Conservation (phyloP, 371 early-diverging fungal species). For the Mucor lusitanicus region DNA sequence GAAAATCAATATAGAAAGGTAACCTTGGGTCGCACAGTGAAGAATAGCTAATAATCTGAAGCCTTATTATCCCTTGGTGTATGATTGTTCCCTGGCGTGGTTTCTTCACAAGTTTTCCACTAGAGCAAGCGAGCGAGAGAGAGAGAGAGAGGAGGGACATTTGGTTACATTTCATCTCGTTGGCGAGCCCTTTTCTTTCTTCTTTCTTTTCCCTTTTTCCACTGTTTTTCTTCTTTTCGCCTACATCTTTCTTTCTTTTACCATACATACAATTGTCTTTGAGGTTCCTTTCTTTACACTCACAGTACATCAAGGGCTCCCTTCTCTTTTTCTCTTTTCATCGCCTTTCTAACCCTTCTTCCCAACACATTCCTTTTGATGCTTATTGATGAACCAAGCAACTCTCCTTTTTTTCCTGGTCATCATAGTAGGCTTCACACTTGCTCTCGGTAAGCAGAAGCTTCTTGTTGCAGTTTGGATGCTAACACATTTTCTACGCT, state of each 20-base stretch:
- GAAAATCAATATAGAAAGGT: not conserved
- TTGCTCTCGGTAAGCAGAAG: slow-evolving; percentile 17
- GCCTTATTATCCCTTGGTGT: not conserved
- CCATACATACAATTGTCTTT: not conserved
- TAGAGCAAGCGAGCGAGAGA: not conserved
- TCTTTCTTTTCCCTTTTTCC: not conserved
- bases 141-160: not conserved
- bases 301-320: not conserved
- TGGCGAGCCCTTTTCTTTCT: not conserved
- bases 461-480: not conserved
- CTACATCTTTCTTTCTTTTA: not conserved
- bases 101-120: not conserved
- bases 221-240: not conserved
- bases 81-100: not conserved
- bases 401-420: slow-evolving; percentile 38
- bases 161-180: not conserved
- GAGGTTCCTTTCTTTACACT: not conserved
- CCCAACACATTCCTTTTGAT: slow-evolving; percentile 28
- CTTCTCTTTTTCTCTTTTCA: not conserved
- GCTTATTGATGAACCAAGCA: slow-evolving; percentile 43
- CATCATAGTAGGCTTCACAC: slow-evolving; percentile 22
- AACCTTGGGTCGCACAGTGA: not conserved
- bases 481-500: not conserved
- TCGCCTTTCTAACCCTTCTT: not conserved
- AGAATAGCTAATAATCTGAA: not conserved